phyloP scores from a whole-genome alignment of 805 yeast genomes.

The Blastobotrys robertii region DNA sequence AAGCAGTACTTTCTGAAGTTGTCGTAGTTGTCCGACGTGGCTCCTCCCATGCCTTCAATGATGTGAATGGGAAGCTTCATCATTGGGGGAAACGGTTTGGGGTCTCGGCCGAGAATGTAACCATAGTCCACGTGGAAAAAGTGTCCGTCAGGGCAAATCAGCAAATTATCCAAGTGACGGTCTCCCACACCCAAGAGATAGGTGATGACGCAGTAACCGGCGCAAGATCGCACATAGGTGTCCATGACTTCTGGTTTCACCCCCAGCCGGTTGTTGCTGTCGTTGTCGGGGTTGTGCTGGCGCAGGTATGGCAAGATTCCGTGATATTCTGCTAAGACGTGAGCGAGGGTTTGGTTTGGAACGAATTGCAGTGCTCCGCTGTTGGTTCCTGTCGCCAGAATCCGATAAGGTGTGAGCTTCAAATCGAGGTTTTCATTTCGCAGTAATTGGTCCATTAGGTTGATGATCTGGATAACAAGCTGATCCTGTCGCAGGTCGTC shows the following conservation, averaged over 20 bases:
- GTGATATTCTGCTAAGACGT: constrained; percentile 62
- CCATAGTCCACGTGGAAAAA: constrained; percentile 99
- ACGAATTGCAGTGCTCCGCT: constrained; percentile 93
- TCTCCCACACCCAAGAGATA: constrained; percentile 95
- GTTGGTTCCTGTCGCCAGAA: constrained; percentile 78
- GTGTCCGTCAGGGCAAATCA: constrained; percentile 72
- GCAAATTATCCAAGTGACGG: constrained; percentile 84
- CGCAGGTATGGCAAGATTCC: constrained; percentile 60
- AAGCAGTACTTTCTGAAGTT: constrained; percentile 89
- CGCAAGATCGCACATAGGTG: constrained; percentile 87
- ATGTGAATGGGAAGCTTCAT: constrained; percentile 97
- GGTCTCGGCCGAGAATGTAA: constrained; percentile 91
- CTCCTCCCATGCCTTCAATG: constrained; percentile 97
- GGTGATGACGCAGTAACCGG: constrained; percentile 96
- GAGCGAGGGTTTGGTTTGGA: constrained; percentile 84
- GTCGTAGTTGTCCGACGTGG: constrained; percentile 72
- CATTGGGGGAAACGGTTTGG: constrained; percentile 96
- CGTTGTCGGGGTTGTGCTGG: constrained; percentile 43
- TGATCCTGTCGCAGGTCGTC: constrained; percentile 96
- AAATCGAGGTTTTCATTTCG: constrained; percentile 86
- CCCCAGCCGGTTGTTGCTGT: constrained; percentile 25
- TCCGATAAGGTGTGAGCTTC: constrained; percentile 77
- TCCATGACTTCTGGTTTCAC: constrained; percentile 70
- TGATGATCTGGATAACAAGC: constrained; percentile 85
- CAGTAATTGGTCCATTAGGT: constrained; percentile 79